Base-by-base conservation (phyloP, 768 basidiomycete genomes). In the Amanita phalloides region DNA sequence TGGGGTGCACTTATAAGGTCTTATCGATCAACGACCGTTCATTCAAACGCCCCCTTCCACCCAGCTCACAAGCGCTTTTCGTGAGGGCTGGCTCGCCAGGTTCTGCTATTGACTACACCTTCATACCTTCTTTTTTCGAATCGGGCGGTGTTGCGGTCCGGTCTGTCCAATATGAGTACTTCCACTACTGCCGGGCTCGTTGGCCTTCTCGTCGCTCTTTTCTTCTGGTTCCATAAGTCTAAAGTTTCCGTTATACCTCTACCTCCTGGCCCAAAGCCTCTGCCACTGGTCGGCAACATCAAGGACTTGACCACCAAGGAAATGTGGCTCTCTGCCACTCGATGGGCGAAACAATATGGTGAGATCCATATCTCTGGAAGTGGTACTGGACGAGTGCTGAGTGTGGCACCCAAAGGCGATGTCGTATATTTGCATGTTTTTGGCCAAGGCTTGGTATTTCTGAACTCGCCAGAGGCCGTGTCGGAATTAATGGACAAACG, bases 301-400 rank as follows among this genome's bases (percentile, higher is more conserved):
- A 63, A 67, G 38, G 77, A 86, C 59, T 68, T 87, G 51, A 76
- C 75, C 0, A 53, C 73, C 9, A 77, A 78, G 54, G 77, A 84
- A 62, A 73, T 82, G 3, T 86, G 85, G 84, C 63, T 86, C 14
- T 66, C 67, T n/a, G 79, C 77, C 1, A 68, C 71, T 3, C 61
- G 72, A 44, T 86, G 84, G 86, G 77, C 78, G 2, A 75, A 74
- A 54, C 61, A 73, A 53, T 85, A 81, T 54, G 85, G 84, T 84
- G 48, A 56, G 77, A 64, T 6, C 26, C 48, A 2, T 53, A 38
- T 49, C 20, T 43, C 6, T 37, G 17, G 17, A 21, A 36, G 42
- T 45, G 48, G 9, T 44, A 37, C 28, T 39, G 49, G 14, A 37
- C 48, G 57, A 45, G 32, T 33, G 9, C 45, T 55, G 23, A 54